Base-by-base conservation (phyloP, 768 basidiomycete species). In the Polyporus arcularius region DNA sequence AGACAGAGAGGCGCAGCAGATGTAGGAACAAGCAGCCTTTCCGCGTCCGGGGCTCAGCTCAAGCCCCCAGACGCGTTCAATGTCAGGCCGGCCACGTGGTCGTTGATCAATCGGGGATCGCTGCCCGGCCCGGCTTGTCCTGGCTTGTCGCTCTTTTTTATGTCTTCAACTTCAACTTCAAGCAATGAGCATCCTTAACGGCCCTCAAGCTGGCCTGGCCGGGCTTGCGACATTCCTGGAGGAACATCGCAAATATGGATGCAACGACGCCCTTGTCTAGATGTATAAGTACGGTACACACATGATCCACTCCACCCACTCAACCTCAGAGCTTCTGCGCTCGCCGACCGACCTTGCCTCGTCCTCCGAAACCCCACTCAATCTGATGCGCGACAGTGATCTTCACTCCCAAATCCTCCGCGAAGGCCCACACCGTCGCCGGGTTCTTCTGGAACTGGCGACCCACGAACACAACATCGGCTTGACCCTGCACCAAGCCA, bases 391-490 rank as follows among this genome's bases (percentile, higher is more conserved):
- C 80, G 7, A 77, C 26, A 18, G 75, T 74, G 18, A 83, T 72
- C 26, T 73, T 66, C 4, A 85, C 80, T 4, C 79, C 83, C 31
- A 87, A 68, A 42, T 85, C 82, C 21, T 85, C 81, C 2, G 85
- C 85, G 66, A 84, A 85, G 67, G 72, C 61, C 76, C 75, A 79
- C 15, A 78, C 77, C 2, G 72, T 63, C 0, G 79, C 81, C 0
- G 86, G 87, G 64, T 88, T 82, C 74, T 83, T 84, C 71, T 82
- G 80, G 76, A 88, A 87, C 53, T 78, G 76, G 42, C 72, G 51
- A 6, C 69, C 72, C 21, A 72, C 67, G 48, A 71, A 62, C 8
- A 68, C 73, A 4, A 83, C 81, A 65, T 93, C 89, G 1, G 86
- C 85, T 56, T 82, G 73, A 4, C 79, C 85, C 14, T 79, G 70